Evolutionary conservation across 2,329 filamentous ascomycete genomes (phyloP).

Genomic region (Apiospora phragmitis): DNA sequence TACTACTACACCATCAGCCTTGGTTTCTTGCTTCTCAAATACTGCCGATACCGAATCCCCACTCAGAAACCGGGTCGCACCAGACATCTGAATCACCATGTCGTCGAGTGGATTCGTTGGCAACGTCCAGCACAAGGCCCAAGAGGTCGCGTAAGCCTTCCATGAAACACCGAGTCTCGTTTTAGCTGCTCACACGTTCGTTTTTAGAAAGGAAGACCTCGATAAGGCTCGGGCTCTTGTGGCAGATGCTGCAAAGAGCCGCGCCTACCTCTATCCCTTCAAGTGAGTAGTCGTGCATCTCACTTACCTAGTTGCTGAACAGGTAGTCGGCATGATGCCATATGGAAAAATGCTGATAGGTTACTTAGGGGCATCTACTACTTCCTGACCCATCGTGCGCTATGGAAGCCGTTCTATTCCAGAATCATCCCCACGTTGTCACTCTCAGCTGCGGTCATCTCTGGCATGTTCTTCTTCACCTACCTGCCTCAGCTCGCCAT

Average conservation of each 20-base stretch:
- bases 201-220: constrained; percentile 66
- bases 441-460: constrained; percentile 71
- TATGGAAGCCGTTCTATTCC: constrained; percentile 61
- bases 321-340: neutral
- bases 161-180: neutral
- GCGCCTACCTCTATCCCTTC: constrained; percentile 84
- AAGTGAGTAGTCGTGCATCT: constrained; percentile 42
- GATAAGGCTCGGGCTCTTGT: constrained; percentile 64
- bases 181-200: constrained; percentile 15
- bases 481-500: constrained; percentile 84
- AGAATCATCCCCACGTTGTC: constrained; percentile 62
- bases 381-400: constrained; percentile 53
- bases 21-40: neutral
- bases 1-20: neutral
- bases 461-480: constrained; percentile 83
- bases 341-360: neutral
- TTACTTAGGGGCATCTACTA: constrained; percentile 54
- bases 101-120: constrained; percentile 18
- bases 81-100: neutral
- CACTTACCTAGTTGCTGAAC: neutral
- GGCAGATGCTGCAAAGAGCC: constrained; percentile 70
- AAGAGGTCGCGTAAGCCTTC: constrained; percentile 48
- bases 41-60: neutral
- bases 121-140: constrained; percentile 45
- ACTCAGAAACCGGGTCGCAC: neutral